phyloP scores from a whole-genome alignment of 176 grass and related monocot species.

The Elymus sibiricus region DNA sequence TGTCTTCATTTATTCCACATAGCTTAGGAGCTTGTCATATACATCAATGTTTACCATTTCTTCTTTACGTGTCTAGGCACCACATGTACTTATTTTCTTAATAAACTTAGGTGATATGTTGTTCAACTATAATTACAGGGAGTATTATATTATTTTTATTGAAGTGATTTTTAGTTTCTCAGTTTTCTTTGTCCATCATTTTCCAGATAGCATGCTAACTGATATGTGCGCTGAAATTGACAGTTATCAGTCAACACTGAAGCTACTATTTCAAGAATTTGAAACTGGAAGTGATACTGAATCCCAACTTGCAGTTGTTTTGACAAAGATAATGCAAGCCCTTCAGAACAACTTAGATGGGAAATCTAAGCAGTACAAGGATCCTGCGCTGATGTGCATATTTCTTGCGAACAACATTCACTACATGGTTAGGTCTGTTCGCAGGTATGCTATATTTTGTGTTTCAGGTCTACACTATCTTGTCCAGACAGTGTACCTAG shows the following conservation, averaged over 20 bases:
- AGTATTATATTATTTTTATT: not conserved
- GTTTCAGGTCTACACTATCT: conserved; percentile 10
- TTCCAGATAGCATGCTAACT: conserved; percentile 18
- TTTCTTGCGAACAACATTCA: conserved; percentile 98
- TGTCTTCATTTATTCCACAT: not conserved
- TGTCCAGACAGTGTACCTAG: not conserved
- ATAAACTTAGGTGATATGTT: not conserved
- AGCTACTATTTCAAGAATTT: conserved; percentile 75
- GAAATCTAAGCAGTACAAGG: conserved; percentile 87
- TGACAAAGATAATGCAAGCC: conserved; percentile 72
- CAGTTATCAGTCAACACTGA: conserved; percentile 89
- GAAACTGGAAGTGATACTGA: conserved; percentile 49
- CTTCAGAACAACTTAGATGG: conserved; percentile 79
- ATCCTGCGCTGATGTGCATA: conserved; percentile 66
- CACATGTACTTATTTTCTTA: not conserved
- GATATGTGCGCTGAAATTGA: conserved; percentile 27
- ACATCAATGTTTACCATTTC: not conserved
- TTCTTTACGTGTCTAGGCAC: not conserved
- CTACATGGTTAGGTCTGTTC: conserved; percentile 71
- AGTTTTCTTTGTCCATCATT: not conserved
- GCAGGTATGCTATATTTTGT: conserved; percentile 49
- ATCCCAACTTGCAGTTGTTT: conserved; percentile 65
- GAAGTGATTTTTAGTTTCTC: conserved; percentile 12
- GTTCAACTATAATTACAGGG: not conserved
- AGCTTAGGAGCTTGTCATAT: conserved; percentile 6